Conservation (phyloP, 2,329 filamentous ascomycete genomes). For the Chaetomium globosum region DNA sequence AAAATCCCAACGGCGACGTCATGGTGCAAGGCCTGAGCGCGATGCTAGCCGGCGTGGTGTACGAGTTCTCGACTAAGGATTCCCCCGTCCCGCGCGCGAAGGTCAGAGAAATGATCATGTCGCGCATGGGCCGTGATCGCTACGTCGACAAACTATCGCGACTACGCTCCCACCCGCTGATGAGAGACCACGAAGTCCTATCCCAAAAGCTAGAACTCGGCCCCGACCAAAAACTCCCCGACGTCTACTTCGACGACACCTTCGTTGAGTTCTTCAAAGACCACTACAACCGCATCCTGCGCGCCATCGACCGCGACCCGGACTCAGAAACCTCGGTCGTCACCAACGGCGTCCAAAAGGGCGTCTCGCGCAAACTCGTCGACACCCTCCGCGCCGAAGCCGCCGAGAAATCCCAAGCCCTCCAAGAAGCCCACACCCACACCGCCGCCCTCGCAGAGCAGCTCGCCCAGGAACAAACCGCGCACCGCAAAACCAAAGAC, state of each 20-base stretch:
- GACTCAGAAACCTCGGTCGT: slow-evolving; percentile 81
- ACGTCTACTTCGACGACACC: slow-evolving; percentile 80
- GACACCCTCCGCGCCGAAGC: slow-evolving; percentile 80
- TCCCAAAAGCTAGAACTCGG: slow-evolving; percentile 64
- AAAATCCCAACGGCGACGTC: slow-evolving; percentile 63
- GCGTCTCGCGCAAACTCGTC: slow-evolving; percentile 90
- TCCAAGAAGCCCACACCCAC: slow-evolving; percentile 53
- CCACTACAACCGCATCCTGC: slow-evolving; percentile 82
- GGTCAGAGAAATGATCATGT: slow-evolving; percentile 75
- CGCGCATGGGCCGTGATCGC: slow-evolving; percentile 78
- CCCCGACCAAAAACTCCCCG: slow-evolving; percentile 62
- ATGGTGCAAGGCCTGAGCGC: slow-evolving; percentile 82
- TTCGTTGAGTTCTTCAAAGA: slow-evolving; percentile 97
- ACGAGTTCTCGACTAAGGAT: slow-evolving; percentile 97
- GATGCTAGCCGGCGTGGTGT: slow-evolving; percentile 81
- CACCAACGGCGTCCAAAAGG: slow-evolving; percentile 78
- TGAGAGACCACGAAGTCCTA: slow-evolving; percentile 88
- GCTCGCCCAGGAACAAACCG: slow-evolving; percentile 71
- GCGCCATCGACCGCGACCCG: slow-evolving; percentile 88
- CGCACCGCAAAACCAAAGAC: slow-evolving; percentile 69
- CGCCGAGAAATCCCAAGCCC: slow-evolving; percentile 65
- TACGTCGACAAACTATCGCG: slow-evolving; percentile 82
- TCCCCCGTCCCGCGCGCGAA: slow-evolving; percentile 83
- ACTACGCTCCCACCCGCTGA: slow-evolving; percentile 73
- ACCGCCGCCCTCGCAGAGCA: slow-evolving; percentile 54